Percentiles rank a stretch among this genome's conserved stretches.
These are phyloP conservation scores for Lichtheimia corymbifera DNA, from an alignment of 371 early-diverging fungal species.

Conservation along the genomic window DNA sequence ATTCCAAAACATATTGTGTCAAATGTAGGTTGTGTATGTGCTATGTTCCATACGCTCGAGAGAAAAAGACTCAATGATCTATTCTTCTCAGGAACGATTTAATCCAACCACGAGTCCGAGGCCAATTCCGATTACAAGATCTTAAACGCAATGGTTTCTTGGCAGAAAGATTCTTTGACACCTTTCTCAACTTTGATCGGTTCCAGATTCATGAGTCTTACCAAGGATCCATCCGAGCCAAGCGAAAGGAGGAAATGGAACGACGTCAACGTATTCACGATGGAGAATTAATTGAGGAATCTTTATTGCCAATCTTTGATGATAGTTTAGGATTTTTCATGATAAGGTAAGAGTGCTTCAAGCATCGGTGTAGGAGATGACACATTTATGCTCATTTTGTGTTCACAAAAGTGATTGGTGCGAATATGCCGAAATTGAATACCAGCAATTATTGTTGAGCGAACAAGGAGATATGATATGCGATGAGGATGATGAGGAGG, in stretches of 20 bases:
- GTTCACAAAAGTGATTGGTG: conserved; percentile 30
- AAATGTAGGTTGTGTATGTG: conserved; percentile 27
- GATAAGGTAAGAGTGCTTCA: conserved; percentile 25
- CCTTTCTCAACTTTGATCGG: conserved; percentile 45
- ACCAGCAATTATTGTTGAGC: conserved; percentile 27
- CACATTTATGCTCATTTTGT: neutral
- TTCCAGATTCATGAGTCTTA: conserved; percentile 48
- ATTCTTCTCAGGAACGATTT: conserved; percentile 38
- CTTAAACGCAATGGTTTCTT: conserved; percentile 41
- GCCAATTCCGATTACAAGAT: conserved; percentile 40
- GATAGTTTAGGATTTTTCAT: conserved; percentile 21
- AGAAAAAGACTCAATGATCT: neutral
- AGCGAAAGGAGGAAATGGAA: conserved; percentile 28
- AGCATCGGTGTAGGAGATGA: neutral
- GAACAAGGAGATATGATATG: conserved; percentile 27
- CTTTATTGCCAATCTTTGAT: conserved; percentile 7
- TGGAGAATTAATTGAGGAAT: conserved; percentile 7
- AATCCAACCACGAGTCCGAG: conserved; percentile 36
- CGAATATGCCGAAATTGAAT: conserved; percentile 42
- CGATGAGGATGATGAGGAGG: conserved; percentile 21
- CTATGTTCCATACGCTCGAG: neutral
- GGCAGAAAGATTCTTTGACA: conserved; percentile 54
- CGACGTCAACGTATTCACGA: neutral
- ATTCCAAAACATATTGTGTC: conserved; percentile 47
- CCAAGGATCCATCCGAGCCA: conserved; percentile 37